Conservation (phyloP, 179 eudicot genomes). For the Camellia oleifera region DNA sequence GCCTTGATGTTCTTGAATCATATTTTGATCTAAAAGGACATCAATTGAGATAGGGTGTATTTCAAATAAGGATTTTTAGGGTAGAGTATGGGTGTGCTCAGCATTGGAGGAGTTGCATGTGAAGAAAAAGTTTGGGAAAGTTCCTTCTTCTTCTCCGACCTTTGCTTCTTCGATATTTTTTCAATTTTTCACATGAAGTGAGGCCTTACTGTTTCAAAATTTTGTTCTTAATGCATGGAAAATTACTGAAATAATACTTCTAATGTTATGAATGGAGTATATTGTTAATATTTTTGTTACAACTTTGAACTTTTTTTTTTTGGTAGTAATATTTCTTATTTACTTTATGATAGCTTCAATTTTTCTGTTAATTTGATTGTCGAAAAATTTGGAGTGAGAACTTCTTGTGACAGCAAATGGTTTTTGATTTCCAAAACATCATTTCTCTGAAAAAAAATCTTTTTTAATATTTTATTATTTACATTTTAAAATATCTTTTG, state of each 20-base stretch:
- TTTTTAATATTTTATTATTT: not conserved
- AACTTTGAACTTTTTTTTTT: too few species aligned
- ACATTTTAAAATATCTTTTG: not conserved
- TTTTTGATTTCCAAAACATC: not conserved
- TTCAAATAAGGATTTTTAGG: not conserved
- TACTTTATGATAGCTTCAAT: not conserved
- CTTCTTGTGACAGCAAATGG: not conserved
- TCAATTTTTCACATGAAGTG: not conserved
- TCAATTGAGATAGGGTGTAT: not conserved
- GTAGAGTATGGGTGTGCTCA: not conserved
- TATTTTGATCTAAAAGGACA: not conserved
- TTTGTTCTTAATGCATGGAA: not conserved
- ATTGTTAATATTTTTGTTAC: too few species aligned
- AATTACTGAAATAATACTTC: not conserved
- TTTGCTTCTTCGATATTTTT: too few species aligned
- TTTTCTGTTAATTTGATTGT: not conserved
- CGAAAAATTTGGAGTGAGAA: not conserved
- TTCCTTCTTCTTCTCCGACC: not conserved
- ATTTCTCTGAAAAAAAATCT: not conserved
- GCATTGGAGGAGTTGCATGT: not conserved
- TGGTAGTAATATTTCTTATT: too few species aligned
- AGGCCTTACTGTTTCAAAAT: not conserved
- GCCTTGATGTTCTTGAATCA: not conserved
- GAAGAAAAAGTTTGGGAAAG: not conserved
- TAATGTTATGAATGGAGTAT: not conserved